Base-by-base conservation (phyloP, 2,329 filamentous ascomycete genomes). In the Penicillium sp. region DNA sequence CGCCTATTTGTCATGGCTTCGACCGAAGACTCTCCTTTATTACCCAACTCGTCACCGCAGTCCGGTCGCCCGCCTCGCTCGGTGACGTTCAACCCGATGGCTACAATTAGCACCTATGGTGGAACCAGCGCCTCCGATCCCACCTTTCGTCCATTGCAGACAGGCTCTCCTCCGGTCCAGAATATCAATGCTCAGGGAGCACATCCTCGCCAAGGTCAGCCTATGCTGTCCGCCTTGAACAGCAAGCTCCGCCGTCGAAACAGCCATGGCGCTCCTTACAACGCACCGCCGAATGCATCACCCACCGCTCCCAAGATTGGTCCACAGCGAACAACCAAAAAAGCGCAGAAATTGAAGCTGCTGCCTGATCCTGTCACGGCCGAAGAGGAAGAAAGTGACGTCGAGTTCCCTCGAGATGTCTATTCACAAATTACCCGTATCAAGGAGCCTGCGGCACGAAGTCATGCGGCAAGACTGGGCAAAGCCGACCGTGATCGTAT, bases 371-470 rank as follows among this genome's bases (percentile, higher is more conserved):
- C 92, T 0, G 89, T 95, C 53, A 81, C 90, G 42, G 89, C 83
- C 33, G 88, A 89, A 24, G 90, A 92, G 33, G 89, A 90, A 23
- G 89, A 92, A 41, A 85, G 80, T 16, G 92, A 97, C 57, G 93
- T 96, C 66, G 93, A 96, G 73, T 94, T 90, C 65, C 91, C 92
- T 9, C 81, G 92, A 59, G 94, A 99, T 70, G 94, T 99, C 29
- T 99, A 99, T 75, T 93, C 92, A 24, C 94, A 99, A 71, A 97
- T 96, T 71, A 96, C 93, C 8, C 84, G 94, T 42, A 99, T 99
- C 75, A 97, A 97, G 72, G 94, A 99, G 67, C 92, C 93, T 0
- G 96, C 88, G 0, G 94, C 94, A 8, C 81, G 94, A 56, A 84
- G 94, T 65, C 93, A 97, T 79, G 94, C 94, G 15, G 94, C 94